phyloP scores from a whole-genome alignment of 2,329 filamentous ascomycete genomes.

The Diaporthe ampelina region DNA sequence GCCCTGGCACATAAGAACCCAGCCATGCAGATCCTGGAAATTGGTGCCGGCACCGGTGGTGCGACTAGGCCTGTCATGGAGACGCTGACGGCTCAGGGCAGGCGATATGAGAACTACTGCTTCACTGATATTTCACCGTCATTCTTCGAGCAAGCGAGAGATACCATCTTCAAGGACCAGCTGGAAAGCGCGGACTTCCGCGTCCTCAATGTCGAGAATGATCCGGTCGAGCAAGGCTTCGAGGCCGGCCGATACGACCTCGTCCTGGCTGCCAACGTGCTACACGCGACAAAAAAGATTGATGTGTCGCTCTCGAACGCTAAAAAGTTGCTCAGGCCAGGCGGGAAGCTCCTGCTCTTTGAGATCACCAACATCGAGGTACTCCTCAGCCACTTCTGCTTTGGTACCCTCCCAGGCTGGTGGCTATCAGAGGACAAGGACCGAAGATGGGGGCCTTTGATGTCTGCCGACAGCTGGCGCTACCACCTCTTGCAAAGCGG shows the following conservation, averaged over 20 bases:
- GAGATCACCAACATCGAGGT: conserved; percentile 46
- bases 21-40: conserved; percentile 52
- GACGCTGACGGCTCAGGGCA: conserved; percentile 41
- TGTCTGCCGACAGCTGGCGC: conserved; percentile 46
- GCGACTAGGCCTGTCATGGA: conserved; percentile 48
- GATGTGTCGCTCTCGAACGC: conserved; percentile 47
- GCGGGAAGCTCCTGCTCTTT: conserved; percentile 50
- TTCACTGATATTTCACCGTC: conserved; percentile 57
- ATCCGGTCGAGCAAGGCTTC: conserved; percentile 48
- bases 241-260: conserved; percentile 47
- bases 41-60: conserved; percentile 54
- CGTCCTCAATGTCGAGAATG: conserved; percentile 52
- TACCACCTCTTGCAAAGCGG: conserved; percentile 42
- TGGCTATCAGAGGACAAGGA: conserved; percentile 50
- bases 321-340: conserved; percentile 48
- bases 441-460: conserved; percentile 45
- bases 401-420: conserved; percentile 51
- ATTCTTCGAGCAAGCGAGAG: conserved; percentile 54
- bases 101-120: conserved; percentile 47
- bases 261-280: conserved; percentile 50
- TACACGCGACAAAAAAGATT: conserved; percentile 50
- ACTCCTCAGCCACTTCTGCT: conserved; percentile 44
- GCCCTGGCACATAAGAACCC: conserved; percentile 50
- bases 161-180: conserved; percentile 44
- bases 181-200: conserved; percentile 49